A percentile compares a stretch with the other conserved stretches of the same genome.
Conservation (phyloP, 805 yeast genomes). For the Citeromyces nyonsensis region DNA sequence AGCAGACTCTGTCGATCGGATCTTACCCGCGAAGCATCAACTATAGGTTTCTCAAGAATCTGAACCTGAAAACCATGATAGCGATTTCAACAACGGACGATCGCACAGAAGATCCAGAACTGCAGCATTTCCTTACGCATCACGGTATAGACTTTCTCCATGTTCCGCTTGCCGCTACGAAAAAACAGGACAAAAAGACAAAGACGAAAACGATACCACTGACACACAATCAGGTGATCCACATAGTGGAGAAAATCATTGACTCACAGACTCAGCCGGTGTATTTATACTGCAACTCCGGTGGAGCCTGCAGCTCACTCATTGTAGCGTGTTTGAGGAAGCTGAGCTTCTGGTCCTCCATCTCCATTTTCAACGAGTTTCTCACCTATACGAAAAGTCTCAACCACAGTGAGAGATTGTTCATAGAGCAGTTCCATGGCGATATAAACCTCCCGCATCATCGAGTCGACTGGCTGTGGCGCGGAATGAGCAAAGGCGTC, state of each 20-base stretch:
- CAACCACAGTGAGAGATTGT: conserved; percentile 69
- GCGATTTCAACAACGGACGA: conserved; percentile 62
- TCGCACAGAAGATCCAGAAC: conserved; percentile 28
- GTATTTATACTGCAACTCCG: conserved; percentile 79
- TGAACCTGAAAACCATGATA: conserved; percentile 55
- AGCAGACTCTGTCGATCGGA: conserved; percentile 64
- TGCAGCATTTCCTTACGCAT: conserved; percentile 33
- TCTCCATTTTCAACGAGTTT: conserved; percentile 78
- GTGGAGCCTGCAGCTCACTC: conserved; percentile 75
- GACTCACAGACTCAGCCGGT: conserved; percentile 50
- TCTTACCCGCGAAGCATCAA: conserved; percentile 75
- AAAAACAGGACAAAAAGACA: conserved; percentile 75
- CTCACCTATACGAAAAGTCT: conserved; percentile 61
- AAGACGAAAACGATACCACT: conserved; percentile 36
- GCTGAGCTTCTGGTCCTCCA: conserved; percentile 76
- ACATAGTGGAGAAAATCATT: conserved; percentile 46
- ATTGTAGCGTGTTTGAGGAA: conserved; percentile 79
- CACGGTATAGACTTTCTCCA: conserved; percentile 53
- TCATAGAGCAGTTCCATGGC: conserved; percentile 68
- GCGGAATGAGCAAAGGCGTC: conserved; percentile 41
- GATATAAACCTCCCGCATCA: conserved; percentile 37
- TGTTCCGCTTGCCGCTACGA: conserved; percentile 41
- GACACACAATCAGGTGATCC: conserved; percentile 42
- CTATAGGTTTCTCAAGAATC: conserved; percentile 46
- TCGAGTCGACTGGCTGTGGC: conserved; percentile 53